These are phyloP conservation scores for Tulasnella sp. DNA, from an alignment of 768 basidiomycete species.

Conservation along the genomic window DNA sequence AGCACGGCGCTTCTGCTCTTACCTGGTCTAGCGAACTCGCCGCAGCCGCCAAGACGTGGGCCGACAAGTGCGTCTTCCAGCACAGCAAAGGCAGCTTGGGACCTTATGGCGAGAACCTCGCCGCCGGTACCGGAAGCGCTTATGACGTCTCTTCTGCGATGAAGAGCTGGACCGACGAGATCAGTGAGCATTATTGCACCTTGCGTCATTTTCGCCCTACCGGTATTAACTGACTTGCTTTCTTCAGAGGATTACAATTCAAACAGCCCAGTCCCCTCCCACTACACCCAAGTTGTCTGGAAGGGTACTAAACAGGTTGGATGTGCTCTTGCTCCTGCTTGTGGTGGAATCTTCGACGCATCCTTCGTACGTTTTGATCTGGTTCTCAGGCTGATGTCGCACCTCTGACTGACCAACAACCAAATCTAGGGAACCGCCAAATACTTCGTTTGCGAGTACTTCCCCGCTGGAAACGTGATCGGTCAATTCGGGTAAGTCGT, in stretches of 20 bases:
- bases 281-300: conserved; percentile 81
- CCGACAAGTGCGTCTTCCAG: conserved; percentile 64
- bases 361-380: conserved; percentile 7
- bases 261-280: conserved; percentile 60
- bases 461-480: conserved; percentile 63
- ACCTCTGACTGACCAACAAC: background rate
- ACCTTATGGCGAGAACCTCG: conserved; percentile 73
- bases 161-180: conserved; percentile 69
- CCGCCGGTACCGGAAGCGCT: conserved; percentile 64
- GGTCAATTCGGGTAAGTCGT: conserved; percentile 62
- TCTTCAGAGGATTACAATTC: conserved; percentile 59
- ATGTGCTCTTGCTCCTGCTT: conserved; percentile 50
- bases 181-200: conserved; percentile 50
- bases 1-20: conserved; percentile 65
- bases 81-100: conserved; percentile 73
- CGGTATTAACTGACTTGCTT: background rate
- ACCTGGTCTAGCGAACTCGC: conserved; percentile 68
- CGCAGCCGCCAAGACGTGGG: conserved; percentile 69
- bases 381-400: too few relatives aligned
- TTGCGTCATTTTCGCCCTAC: conserved; percentile 17
- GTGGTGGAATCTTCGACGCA: conserved; percentile 61
- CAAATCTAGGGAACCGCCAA: conserved; percentile 45
- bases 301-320: conserved; percentile 66
- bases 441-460: conserved; percentile 73
- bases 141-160: conserved; percentile 58